Conservation (phyloP, 1,139 yeast genomes). For the Tardiomyces blankii region DNA sequence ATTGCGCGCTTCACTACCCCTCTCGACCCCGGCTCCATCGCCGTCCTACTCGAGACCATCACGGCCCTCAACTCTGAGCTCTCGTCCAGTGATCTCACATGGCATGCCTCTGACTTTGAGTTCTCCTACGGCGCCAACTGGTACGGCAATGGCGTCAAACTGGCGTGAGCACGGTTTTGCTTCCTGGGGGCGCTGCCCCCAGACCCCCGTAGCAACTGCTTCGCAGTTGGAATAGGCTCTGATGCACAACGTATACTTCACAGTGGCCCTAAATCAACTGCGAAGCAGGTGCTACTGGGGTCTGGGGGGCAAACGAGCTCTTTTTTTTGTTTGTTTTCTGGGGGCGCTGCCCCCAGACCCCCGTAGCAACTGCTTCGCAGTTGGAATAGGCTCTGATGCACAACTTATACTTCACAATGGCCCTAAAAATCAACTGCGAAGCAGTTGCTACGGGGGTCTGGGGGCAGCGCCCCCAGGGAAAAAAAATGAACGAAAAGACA, state of each 20-base stretch:
- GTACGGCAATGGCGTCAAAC: conserved; percentile 18
- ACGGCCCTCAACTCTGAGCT: conserved; percentile 8
- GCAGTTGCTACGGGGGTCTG: too few relatives aligned
- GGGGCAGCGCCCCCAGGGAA: too few relatives aligned
- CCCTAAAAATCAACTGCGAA: not conserved
- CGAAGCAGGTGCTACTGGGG: too few relatives aligned
- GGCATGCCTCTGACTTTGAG: conserved; percentile 12
- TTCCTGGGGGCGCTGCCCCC: not conserved
- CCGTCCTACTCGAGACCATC: conserved; percentile 7
- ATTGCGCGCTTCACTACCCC: conserved; percentile 15
- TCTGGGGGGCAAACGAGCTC: too few relatives aligned
- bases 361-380: too few relatives aligned
- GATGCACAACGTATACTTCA: too few relatives aligned
- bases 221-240: too few relatives aligned
- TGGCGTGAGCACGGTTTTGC: not conserved
- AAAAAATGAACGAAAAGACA: too few relatives aligned
- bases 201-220: too few relatives aligned
- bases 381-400: too few relatives aligned
- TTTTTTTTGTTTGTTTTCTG: not conserved
- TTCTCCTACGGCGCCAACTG: conserved; percentile 17
- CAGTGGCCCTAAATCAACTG: not conserved
- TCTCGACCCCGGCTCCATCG: conserved; percentile 7
- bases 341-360: too few relatives aligned
- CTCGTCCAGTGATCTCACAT: conserved; percentile 1
- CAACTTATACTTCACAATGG: too few relatives aligned